phyloP scores from a whole-genome alignment of 768 basidiomycete species.

The Tricholoma terreum region DNA sequence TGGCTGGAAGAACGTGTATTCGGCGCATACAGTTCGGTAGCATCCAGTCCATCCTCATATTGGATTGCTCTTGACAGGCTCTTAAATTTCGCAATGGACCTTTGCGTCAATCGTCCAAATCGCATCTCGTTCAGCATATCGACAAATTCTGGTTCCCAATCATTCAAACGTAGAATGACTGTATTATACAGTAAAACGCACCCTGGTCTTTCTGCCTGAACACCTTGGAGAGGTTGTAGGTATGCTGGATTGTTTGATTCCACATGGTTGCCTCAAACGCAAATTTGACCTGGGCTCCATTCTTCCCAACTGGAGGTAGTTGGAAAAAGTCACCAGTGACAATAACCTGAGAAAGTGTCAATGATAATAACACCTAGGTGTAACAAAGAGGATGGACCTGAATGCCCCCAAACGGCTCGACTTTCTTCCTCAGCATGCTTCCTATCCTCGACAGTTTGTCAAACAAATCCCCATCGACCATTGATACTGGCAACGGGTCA shows the following conservation, averaged over 20 bases:
- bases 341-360: conserved; percentile 51
- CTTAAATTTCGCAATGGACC: conserved; percentile 70
- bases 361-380: background rate
- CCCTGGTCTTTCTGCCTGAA: conserved; percentile 93
- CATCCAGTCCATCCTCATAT: conserved; percentile 78
- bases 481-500: conserved; percentile 68
- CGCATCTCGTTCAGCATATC: conserved; percentile 99
- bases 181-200: conserved; percentile 30
- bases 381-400: conserved; percentile 48
- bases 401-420: conserved; percentile 86
- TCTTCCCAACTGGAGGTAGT: conserved; percentile 85
- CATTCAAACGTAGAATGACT: background rate
- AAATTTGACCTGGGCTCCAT: conserved; percentile 63
- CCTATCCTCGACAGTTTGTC: conserved; percentile 85
- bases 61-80: conserved; percentile 64
- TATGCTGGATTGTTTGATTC: conserved; percentile 69
- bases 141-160: conserved; percentile 64
- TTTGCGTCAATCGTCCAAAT: conserved; percentile 65
- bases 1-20: background rate
- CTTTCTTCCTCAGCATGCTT: conserved; percentile 54
- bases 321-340: conserved; percentile 99
- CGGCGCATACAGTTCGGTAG: conserved; percentile 80
- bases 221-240: conserved; percentile 92
- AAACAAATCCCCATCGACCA: conserved; percentile 92
- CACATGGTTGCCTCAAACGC: conserved; percentile 88